Conservation (phyloP, 495 filamentous ascomycete species). For the Podospora appendiculata region DNA sequence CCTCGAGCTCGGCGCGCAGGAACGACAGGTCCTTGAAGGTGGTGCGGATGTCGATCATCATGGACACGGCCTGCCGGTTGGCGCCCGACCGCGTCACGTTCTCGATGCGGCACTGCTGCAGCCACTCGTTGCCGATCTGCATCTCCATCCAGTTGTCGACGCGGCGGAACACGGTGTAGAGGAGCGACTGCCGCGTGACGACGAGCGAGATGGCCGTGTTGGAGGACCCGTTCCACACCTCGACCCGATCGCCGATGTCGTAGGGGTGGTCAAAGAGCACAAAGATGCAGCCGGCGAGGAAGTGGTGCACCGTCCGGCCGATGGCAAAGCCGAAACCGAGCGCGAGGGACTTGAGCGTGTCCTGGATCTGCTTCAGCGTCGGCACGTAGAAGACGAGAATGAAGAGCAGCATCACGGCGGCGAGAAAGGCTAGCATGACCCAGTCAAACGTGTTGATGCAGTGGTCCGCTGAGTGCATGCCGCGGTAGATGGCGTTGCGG, state of each 20-base stretch:
- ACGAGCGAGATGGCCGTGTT: slow-evolving; percentile 42
- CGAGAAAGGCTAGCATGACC: slow-evolving; percentile 38
- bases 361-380: slow-evolving; percentile 19
- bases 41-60: slow-evolving; percentile 62
- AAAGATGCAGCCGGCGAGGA: slow-evolving; percentile 75
- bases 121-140: slow-evolving; percentile 67
- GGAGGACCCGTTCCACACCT: slow-evolving; percentile 40
- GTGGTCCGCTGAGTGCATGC: slow-evolving; percentile 23
- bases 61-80: slow-evolving; percentile 62
- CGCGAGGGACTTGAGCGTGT: slow-evolving; percentile 50
- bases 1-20: slow-evolving; percentile 56
- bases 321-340: slow-evolving; percentile 75
- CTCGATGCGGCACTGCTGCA: slow-evolving; percentile 69
- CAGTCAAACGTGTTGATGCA: slow-evolving; percentile 27
- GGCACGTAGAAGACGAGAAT: slow-evolving; percentile 27
- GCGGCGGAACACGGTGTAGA: slow-evolving; percentile 69
- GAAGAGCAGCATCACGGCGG: slow-evolving; percentile 61
- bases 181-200: slow-evolving; percentile 70
- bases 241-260: slow-evolving; percentile 73
- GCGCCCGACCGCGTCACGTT: slow-evolving; percentile 67
- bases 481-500: slow-evolving; percentile 20
- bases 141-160: slow-evolving; percentile 57
- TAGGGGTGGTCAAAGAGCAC: slow-evolving; percentile 67
- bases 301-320: slow-evolving; percentile 64
- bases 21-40: slow-evolving; percentile 61